Percentiles rank a stretch among this genome's conserved stretches.
phyloP scores from a whole-genome alignment of 352 stramenopile species.

The Globisporangium mamillatum region DNA sequence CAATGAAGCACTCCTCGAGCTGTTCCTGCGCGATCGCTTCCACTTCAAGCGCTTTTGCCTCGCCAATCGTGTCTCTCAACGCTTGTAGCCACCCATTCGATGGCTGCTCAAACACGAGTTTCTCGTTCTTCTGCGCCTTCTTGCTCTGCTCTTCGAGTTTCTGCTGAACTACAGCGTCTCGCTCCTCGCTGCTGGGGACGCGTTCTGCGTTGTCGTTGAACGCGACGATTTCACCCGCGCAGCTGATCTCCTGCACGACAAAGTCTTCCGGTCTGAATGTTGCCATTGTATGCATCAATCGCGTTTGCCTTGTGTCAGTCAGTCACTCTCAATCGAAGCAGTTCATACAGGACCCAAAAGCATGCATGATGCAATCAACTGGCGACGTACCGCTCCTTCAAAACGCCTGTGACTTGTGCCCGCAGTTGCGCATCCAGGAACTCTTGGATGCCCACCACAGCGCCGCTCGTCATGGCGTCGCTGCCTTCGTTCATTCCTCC shows the following conservation, averaged over 20 bases:
- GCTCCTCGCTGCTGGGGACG: slow-evolving; percentile 35
- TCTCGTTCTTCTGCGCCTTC: slow-evolving; percentile 34
- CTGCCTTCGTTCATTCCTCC: not conserved
- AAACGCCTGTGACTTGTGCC: slow-evolving; percentile 22
- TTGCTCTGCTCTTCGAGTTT: slow-evolving; percentile 23
- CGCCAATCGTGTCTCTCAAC: slow-evolving; percentile 31
- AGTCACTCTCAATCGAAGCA: not conserved
- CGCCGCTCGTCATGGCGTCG: not conserved
- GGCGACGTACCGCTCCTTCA: slow-evolving; percentile 50
- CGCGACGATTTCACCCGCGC: slow-evolving; percentile 32
- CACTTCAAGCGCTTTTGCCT: slow-evolving; percentile 12
- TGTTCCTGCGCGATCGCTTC: slow-evolving; percentile 24
- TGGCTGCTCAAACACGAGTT: slow-evolving; percentile 54
- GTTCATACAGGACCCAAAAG: too few species aligned
- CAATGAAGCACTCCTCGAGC: slow-evolving; percentile 25
- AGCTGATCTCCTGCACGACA: slow-evolving; percentile 64
- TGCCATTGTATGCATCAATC: slow-evolving; percentile 4
- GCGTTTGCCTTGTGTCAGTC: not conserved
- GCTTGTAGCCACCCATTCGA: slow-evolving; percentile 43
- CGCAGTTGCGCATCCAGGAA: slow-evolving; percentile 27
- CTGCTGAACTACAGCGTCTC: slow-evolving; percentile 28
- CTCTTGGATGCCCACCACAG: slow-evolving; percentile 45
- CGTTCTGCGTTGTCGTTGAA: slow-evolving; percentile 27
- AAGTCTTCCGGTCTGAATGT: slow-evolving; percentile 53
- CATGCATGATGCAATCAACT: not conserved